Base-by-base conservation (phyloP, 2,329 filamentous ascomycete species). In the Didymella pinodella region DNA sequence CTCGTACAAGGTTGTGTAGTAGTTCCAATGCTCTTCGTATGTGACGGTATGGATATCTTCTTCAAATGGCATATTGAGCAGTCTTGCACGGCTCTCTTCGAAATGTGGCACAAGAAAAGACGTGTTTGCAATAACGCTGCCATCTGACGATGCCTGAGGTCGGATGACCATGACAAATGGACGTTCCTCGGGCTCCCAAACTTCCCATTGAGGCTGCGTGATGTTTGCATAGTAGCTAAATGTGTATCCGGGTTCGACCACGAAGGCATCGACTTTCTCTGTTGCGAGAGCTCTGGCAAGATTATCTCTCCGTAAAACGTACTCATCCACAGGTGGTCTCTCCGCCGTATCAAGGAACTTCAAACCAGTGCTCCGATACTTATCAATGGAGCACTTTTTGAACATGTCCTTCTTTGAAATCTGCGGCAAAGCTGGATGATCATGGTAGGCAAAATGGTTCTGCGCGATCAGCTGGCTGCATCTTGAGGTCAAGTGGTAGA, bases 1-100 rank as follows among this genome's bases (percentile, higher is more conserved):
- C 25, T 80, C 62, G 12, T 80, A 73, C 18, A 89, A 76, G 0
- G 84, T 88, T 0, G 73, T 72, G 69, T 88, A 89, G 1, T 86
- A 86, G 68, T 88, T 81, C 86, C 85, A 88, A 63, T 88, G 85
- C 65, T 89, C 86, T 71, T 88, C 85, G 81, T 86, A 89, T 0
- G 80, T 77, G 14, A 89, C 78, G 38, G 87, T 83, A 11, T 83
- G 78, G 6, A 88, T 77, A 16, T 81, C 76, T 2, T 79, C 71
- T 2, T 80, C 74, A 5, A 80, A 80, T 0, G 86, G 86, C 76
- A 89, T 88, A 1, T 80, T 80, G 7, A 89, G 79, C 69, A 88
- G 80, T 26, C 82, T 79, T 0, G 84, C 86, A 29, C 86, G 81
- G 14, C 83, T 84, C 40, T 85, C 86, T 65, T 89, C 86, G 50